Conservation (phyloP, 1,284 basidiomycete species). For the Ceratobasidium sp. region DNA sequence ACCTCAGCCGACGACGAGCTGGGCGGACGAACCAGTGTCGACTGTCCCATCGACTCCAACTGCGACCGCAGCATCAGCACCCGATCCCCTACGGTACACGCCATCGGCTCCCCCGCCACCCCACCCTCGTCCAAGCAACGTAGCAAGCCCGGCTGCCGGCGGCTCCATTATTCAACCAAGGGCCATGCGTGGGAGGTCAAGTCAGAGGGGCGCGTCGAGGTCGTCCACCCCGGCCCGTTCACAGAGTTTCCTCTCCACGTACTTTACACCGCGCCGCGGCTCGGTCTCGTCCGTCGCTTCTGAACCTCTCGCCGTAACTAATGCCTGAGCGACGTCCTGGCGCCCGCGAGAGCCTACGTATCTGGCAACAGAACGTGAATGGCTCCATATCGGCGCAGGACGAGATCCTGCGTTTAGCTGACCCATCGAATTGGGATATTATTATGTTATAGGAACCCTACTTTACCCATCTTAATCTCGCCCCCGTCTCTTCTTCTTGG, state of each 20-base stretch:
- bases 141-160: slow-evolving; percentile 1
- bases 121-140: neutral
- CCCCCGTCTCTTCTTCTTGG: slow-evolving; percentile 52
- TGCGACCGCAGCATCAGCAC: neutral
- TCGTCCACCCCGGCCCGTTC: neutral
- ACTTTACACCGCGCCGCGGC: neutral
- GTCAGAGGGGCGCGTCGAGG: neutral
- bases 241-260: neutral
- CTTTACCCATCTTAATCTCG: slow-evolving; percentile 50
- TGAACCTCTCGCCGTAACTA: neutral
- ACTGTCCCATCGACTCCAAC: neutral
- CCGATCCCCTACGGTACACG: neutral
- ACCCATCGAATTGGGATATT: slow-evolving; percentile 54
- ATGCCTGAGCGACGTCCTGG: neutral
- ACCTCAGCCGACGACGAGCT: no score
- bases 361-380: slow-evolving; percentile 57
- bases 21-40: neutral
- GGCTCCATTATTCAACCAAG: neutral
- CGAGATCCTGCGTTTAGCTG: slow-evolving; percentile 52
- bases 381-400: slow-evolving; percentile 54
- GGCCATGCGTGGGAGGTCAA: neutral
- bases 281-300: neutral
- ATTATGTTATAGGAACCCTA: slow-evolving; percentile 59
- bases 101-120: neutral
- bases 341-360: slow-evolving; percentile 28